Evolutionary conservation across 441 rosid genomes (phyloP).

Genomic region (Hura crepitans): DNA sequence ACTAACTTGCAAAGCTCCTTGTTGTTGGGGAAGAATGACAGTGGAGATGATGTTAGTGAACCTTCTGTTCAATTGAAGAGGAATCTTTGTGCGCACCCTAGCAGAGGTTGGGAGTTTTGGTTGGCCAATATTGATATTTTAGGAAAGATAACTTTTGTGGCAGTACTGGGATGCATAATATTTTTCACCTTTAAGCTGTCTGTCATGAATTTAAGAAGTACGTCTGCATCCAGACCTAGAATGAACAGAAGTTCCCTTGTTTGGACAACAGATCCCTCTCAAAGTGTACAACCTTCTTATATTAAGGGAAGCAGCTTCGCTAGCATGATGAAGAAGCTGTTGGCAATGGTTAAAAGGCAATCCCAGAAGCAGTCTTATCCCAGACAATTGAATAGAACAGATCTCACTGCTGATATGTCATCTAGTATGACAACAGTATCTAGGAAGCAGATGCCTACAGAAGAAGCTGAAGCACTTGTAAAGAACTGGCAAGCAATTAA

Average conservation of each 20-base stretch:
- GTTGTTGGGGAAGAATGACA: slow-evolving; percentile 35
- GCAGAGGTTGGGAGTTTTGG: slow-evolving; percentile 51
- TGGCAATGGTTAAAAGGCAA: slow-evolving; percentile 39
- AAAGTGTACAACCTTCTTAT: slow-evolving; percentile 32
- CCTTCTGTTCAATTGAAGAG: slow-evolving; percentile 63
- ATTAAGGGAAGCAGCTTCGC: slow-evolving; percentile 37
- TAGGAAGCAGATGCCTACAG: slow-evolving; percentile 62
- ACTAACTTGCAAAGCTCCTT: slow-evolving; percentile 51
- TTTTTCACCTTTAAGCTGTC: slow-evolving; percentile 48
- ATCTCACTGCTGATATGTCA: slow-evolving; percentile 42
- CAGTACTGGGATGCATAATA: slow-evolving; percentile 53
- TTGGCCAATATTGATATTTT: slow-evolving; percentile 36
- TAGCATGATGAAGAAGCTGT: slow-evolving; percentile 43
- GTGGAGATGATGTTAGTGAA: slow-evolving; percentile 40
- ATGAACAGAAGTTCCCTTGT: slow-evolving; percentile 35
- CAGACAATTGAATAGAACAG: slow-evolving; percentile 30
- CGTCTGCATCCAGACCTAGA: slow-evolving; percentile 35
- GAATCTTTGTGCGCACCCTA: slow-evolving; percentile 43
- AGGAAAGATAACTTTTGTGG: slow-evolving; percentile 43
- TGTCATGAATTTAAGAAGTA: slow-evolving; percentile 34
- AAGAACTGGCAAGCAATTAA: slow-evolving; percentile 84
- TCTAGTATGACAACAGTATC: slow-evolving; percentile 33
- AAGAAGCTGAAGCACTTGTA: slow-evolving; percentile 86
- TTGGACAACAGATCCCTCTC: slow-evolving; percentile 36
- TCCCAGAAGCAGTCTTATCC: slow-evolving; percentile 37